Evolutionary conservation across 2,329 filamentous ascomycete genomes (phyloP).

Genomic region (Juglanconis oblonga): DNA sequence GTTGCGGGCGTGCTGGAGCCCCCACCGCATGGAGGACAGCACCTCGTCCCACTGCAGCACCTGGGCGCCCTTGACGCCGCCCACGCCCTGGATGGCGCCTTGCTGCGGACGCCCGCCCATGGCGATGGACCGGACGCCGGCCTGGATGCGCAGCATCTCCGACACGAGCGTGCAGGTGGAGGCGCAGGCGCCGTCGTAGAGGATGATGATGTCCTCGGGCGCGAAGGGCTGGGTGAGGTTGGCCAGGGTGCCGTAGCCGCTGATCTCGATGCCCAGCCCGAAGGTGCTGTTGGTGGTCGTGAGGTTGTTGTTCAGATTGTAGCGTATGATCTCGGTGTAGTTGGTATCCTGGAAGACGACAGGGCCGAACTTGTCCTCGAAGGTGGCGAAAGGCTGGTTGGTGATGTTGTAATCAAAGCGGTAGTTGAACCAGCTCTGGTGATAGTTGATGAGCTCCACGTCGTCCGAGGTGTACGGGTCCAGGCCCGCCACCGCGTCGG

Average conservation of each 20-base stretch:
- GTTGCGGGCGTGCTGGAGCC: constrained; percentile 24
- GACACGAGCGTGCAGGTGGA: constrained; percentile 57
- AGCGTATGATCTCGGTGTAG: constrained; percentile 51
- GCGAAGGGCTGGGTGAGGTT: constrained; percentile 52
- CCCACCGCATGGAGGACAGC: constrained; percentile 24
- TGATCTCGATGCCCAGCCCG: constrained; percentile 44
- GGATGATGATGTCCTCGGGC: constrained; percentile 55
- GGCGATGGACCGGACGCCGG: constrained; percentile 51
- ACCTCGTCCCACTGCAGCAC: constrained; percentile 32
- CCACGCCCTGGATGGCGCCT: constrained; percentile 51
- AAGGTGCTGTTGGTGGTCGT: constrained; percentile 38
- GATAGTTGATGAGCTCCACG: constrained; percentile 33
- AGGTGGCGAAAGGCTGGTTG: constrained; percentile 47
- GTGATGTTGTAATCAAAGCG: constrained; percentile 48
- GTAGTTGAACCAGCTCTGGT: constrained; percentile 50
- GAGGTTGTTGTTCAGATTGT: constrained; percentile 45
- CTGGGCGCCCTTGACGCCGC: constrained; percentile 50
- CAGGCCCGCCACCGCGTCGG: constrained; percentile 39
- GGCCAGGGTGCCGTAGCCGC: constrained; percentile 45
- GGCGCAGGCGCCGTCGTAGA: constrained; percentile 58
- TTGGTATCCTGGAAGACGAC: constrained; percentile 44
- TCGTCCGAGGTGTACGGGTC: constrained; percentile 44
- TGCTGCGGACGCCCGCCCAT: constrained; percentile 47
- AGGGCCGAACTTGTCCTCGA: constrained; percentile 42
- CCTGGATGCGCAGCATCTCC: constrained; percentile 51